Evolutionary conservation across 73 alveolate species (phyloP), one percentile per base, ranked within the genome.

Genomic region (Urostyla sp.): DNA sequence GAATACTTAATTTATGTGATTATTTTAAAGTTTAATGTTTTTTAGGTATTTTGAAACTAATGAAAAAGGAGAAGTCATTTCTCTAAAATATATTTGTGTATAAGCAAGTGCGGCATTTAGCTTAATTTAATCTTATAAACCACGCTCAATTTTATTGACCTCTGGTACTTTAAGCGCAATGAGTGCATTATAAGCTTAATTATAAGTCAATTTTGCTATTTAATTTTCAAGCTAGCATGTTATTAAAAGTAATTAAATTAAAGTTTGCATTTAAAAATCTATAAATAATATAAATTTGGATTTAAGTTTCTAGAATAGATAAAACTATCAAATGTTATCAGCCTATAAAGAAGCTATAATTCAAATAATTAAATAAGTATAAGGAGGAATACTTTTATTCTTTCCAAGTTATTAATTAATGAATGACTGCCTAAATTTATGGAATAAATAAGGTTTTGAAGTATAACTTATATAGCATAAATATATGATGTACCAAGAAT

Each of bases 401-500:
- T 92, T 94, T 49, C 94, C 94, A 0, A 86, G 96, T 40, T 91
- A 89, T 82, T 81, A 73, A 38, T 55, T 80, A 58, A 34, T 94
- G 84, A 73, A 91, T 15, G 51, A 87, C 0, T 80, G 82, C 85
- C 26, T 55, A 72, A 36, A 80, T 44, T 36, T 53, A 45, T 80
- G 98, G 96, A 81, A 79, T 18, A 84, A 75, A 50, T 80, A 85
- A 23, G 38, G 40, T 8, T 78, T 78, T 84, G 86, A 94, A 45
- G 63, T 73, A 57, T 60, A 83, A 1, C 86, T 83, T 59, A 87
- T 96, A 21, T 77, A 92, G 31, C 63, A 84, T 50, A 69, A 63
- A 38, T 94, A 94, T 69, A 82, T 75, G 80, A 75, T 95, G 30
- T 94, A 85, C 76, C 88, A 87, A 84, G 99, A 96, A 79, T 95